Percentiles rank a stretch among this genome's conserved stretches.
phyloP scores from a whole-genome alignment of 2,329 filamentous ascomycete species.

The Samsoniella hepiali region DNA sequence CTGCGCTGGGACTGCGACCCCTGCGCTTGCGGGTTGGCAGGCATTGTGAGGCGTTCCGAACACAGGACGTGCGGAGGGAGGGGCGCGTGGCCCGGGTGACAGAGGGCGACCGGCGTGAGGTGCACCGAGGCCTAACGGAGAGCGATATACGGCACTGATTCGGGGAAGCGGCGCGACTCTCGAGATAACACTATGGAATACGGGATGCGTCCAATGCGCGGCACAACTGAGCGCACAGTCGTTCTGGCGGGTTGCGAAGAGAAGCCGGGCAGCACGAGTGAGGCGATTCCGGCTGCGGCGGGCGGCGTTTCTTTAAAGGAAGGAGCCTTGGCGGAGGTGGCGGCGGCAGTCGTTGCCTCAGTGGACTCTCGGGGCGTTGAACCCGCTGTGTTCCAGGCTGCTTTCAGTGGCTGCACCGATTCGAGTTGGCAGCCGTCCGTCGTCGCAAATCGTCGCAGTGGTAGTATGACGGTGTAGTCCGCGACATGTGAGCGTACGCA shows the following conservation, averaged over 20 bases:
- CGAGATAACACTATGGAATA: neutral
- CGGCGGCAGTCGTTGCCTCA: neutral
- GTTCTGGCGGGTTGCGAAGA: neutral
- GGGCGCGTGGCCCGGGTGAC: conserved; percentile 6
- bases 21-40: conserved; percentile 28
- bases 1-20: conserved; percentile 21
- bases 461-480: neutral
- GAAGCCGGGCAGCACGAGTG: neutral
- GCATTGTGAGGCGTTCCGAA: neutral
- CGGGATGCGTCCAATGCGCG: neutral
- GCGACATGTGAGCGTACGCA: neutral
- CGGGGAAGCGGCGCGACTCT: neutral
- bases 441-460: neutral
- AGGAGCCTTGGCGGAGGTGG: conserved; percentile 3
- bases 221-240: neutral
- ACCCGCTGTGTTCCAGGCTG: neutral
- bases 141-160: neutral
- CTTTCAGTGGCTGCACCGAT: neutral
- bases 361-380: neutral
- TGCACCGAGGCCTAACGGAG: neutral
- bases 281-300: neutral
- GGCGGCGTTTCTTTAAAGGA: neutral
- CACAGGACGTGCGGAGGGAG: neutral
- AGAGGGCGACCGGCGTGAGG: neutral
- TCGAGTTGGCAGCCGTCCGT: neutral